Base-by-base conservation (phyloP, 2,329 filamentous ascomycete species). In the Claviceps spartinae region DNA sequence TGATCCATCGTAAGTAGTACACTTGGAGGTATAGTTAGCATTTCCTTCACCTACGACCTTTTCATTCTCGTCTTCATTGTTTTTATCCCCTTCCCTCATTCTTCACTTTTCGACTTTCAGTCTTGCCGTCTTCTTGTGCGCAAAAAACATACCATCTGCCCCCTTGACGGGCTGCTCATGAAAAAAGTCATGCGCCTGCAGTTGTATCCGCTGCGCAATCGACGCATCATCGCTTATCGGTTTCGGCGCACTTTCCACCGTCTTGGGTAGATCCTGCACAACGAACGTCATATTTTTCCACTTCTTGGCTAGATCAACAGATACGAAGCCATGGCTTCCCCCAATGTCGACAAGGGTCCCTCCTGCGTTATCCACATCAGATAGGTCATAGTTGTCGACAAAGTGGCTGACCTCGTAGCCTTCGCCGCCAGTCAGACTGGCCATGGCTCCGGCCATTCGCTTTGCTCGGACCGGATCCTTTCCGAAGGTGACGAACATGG, bases 271-370 rank as follows among this genome's bases (percentile, higher is more conserved):
- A 56, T 80, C 77, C 59, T 80, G 75, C 24, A 79, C 78, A 14
- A 81, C 63, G 59, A 81, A 80, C 46, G 67, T 69, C 57, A 79
- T 70, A 41, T 73, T 68, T 47, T 68, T 68, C 63, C 73, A 79
- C 52, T 63, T 64, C 54, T 67, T 67, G 2, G 76, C 79, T 44
- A 83, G 65, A 3, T 73, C 75, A n/a, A 77, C 68, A 47, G 69
- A 73, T n/a, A 76, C 73, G 47, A 79, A 76, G 0, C 80, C 80
- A 50, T 76, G 74, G 18, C 74, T 77, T 2, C 80, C 79, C 9
- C 80, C 79, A 14, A 81, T 58, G 51, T 83, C 79, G 4, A 83
- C 77, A 41, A 83, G 64, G 0, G 69, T 77, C 3, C 72, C 78
- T 5, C 63, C 62, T 1, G 54, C 59, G 0, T 63, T 63, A 49